phyloP scores from a whole-genome alignment of 208 protist genomes.

The Zelonia costaricensis region DNA sequence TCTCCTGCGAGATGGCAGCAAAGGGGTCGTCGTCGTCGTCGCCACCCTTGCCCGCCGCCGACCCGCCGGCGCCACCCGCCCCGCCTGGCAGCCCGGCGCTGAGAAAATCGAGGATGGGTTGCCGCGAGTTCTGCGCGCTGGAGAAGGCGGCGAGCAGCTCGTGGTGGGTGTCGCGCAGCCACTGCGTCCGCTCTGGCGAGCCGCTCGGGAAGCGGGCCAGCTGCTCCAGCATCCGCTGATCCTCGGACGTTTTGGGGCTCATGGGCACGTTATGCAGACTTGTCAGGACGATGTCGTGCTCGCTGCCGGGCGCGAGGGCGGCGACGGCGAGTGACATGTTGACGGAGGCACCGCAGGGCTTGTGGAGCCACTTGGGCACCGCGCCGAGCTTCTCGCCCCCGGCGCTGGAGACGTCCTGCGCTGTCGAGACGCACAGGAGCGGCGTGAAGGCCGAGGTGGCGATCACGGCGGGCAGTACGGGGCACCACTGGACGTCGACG shows the following conservation, averaged over 20 bases:
- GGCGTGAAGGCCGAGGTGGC: slow-evolving; percentile 90
- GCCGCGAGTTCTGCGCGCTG: slow-evolving; percentile 45
- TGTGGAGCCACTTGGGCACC: slow-evolving; percentile 58
- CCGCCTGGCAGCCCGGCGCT: slow-evolving; percentile 9
- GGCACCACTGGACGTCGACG: slow-evolving; percentile 96
- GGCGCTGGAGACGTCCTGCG: slow-evolving; percentile 32
- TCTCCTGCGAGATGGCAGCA: slow-evolving; percentile 53
- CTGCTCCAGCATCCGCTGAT: slow-evolving; percentile 24
- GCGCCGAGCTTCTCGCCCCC: slow-evolving; percentile 21
- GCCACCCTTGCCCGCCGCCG: slow-evolving; percentile 5
- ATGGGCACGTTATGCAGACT: slow-evolving; percentile 19
- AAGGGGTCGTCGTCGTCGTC: slow-evolving; percentile 71
- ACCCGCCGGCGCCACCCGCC: slow-evolving; percentile 3
- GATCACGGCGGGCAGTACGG: slow-evolving; percentile 82
- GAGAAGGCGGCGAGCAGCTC: slow-evolving; percentile 64
- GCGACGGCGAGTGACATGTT: slow-evolving; percentile 59
- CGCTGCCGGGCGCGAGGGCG: slow-evolving; percentile 32
- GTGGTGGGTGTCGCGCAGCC: slow-evolving; percentile 52
- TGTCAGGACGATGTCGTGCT: slow-evolving; percentile 36
- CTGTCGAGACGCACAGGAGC: slow-evolving; percentile 69
- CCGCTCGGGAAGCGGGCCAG: slow-evolving; percentile 31
- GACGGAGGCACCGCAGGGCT: slow-evolving; percentile 68
- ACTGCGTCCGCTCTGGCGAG: slow-evolving; percentile 57
- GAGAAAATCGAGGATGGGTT: slow-evolving; percentile 73
- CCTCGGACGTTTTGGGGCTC: slow-evolving; percentile 35